Evolutionary conservation across 2,329 filamentous ascomycete species (phyloP).

Genomic region (Didymella pomorum): DNA sequence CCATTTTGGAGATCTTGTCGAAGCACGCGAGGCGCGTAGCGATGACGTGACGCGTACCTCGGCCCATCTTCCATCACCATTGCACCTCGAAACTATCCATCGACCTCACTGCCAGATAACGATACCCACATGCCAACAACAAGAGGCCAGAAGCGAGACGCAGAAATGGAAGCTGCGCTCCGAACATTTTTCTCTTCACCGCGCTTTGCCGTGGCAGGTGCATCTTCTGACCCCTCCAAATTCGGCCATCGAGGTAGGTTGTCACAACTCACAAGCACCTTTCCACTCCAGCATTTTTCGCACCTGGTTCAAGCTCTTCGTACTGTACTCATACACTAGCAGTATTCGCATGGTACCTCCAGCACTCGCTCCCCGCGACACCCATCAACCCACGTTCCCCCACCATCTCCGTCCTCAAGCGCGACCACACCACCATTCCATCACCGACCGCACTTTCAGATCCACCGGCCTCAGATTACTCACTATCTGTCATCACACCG

Average conservation of each 20-base stretch:
- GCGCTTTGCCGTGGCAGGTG: constrained; percentile 87
- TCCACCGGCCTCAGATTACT: constrained; percentile 65
- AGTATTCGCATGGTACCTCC: constrained; percentile 92
- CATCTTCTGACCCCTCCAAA: constrained; percentile 82
- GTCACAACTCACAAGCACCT: background rate
- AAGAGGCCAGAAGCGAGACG: constrained; percentile 33
- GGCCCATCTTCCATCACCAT: constrained; percentile 4
- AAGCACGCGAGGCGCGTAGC: constrained; percentile 23
- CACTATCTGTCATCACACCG: constrained; percentile 86
- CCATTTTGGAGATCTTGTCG: background rate
- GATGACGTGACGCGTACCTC: constrained; percentile 35
- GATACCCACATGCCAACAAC: constrained; percentile 35
- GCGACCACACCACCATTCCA: constrained; percentile 69
- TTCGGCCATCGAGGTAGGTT: constrained; percentile 84
- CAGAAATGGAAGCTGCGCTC: constrained; percentile 71
- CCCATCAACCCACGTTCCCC: constrained; percentile 81
- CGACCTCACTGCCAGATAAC: background rate
- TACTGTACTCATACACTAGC: background rate
- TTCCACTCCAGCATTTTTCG: background rate
- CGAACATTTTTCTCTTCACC: constrained; percentile 81
- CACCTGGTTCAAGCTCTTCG: no score
- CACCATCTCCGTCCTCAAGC: constrained; percentile 68
- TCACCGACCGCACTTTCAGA: constrained; percentile 69
- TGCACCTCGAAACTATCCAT: background rate
- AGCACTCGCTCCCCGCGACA: constrained; percentile 76